These are phyloP conservation scores for Pythium guiyangense DNA, from an alignment of 352 stramenopile species.

Conservation along the genomic window DNA sequence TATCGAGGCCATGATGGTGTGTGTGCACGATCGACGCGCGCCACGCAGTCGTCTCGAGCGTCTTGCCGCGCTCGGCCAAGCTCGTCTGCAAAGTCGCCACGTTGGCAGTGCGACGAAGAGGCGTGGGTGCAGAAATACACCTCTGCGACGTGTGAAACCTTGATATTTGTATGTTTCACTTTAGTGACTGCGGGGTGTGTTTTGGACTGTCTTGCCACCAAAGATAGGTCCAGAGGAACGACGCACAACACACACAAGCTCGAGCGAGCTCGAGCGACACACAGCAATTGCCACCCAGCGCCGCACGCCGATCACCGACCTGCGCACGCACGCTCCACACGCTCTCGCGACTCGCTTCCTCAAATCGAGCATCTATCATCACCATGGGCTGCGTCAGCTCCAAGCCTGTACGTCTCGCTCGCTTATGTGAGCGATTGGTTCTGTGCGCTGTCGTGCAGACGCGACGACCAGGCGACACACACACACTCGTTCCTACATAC, in stretches of 20 bases:
- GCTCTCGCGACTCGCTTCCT: background rate
- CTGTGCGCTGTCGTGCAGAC: background rate
- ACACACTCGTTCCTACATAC: background rate
- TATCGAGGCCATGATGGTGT: too few species aligned
- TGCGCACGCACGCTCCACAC: too few species aligned
- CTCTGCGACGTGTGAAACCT: constrained; percentile 14
- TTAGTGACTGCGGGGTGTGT: constrained; percentile 1
- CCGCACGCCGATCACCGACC: constrained; percentile 7
- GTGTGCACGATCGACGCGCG: background rate
- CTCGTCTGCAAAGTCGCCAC: too few species aligned
- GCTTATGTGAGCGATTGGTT: too few species aligned
- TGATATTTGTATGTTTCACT: constrained; percentile 4
- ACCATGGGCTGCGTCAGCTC: constrained; percentile 74
- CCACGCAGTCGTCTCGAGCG: background rate
- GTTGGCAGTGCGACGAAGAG: background rate
- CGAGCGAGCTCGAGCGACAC: background rate
- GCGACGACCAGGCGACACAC: too few species aligned
- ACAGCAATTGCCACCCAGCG: constrained; percentile 8
- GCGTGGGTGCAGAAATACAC: background rate
- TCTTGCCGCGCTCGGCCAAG: background rate
- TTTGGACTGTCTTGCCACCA: constrained; percentile 3
- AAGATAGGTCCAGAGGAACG: background rate
- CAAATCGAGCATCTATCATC: background rate
- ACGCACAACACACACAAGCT: background rate
- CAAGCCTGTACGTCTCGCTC: constrained; percentile 42